Percentiles rank a stretch among this genome's conserved stretches.
Evolutionary conservation across 495 filamentous ascomycete species (phyloP).

Genomic region (Neurospora sp.): DNA sequence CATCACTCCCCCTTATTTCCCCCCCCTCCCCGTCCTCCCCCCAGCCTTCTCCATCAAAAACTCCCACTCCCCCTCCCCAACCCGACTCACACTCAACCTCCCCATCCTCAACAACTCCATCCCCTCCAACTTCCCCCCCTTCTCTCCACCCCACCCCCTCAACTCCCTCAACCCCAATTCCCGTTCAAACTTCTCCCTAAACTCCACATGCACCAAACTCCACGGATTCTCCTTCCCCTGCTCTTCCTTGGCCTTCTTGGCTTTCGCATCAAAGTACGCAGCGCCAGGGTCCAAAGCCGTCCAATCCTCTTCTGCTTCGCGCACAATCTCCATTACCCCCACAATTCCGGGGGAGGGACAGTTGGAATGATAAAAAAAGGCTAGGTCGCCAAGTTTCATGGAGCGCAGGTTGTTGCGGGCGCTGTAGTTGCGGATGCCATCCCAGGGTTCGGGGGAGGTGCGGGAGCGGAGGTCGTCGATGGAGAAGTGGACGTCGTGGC

Average conservation of each 20-base stretch:
- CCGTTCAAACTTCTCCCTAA: constrained; percentile 68
- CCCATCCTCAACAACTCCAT: constrained; percentile 76
- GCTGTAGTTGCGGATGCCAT: constrained; percentile 56
- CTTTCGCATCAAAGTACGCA: constrained; percentile 77
- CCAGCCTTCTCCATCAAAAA: constrained; percentile 55
- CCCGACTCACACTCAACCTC: constrained; percentile 74
- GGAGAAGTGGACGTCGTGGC: constrained; percentile 81
- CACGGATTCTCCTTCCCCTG: constrained; percentile 38
- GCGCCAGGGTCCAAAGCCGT: constrained; percentile 65
- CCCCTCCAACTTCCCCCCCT: constrained; percentile 56
- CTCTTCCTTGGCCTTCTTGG: constrained; percentile 46
- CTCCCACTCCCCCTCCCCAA: constrained; percentile 65
- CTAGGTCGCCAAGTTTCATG: constrained; percentile 86
- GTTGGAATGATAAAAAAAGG: constrained; percentile 98
- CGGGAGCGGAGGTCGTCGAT: constrained; percentile 77
- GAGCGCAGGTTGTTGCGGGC: constrained; percentile 75
- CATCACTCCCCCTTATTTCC: background rate
- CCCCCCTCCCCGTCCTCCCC: constrained; percentile 16
- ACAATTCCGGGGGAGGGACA: constrained; percentile 84
- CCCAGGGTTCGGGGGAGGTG: constrained; percentile 75
- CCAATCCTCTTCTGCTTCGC: constrained; percentile 72
- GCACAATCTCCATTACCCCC: constrained; percentile 87
- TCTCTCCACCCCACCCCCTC: constrained; percentile 39
- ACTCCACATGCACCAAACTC: constrained; percentile 80
- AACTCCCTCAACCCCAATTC: constrained; percentile 65